Evolutionary conservation across 208 protist species (phyloP), one percentile per base, ranked within the genome.

Genomic region (Ichthyophonus hoferi): DNA sequence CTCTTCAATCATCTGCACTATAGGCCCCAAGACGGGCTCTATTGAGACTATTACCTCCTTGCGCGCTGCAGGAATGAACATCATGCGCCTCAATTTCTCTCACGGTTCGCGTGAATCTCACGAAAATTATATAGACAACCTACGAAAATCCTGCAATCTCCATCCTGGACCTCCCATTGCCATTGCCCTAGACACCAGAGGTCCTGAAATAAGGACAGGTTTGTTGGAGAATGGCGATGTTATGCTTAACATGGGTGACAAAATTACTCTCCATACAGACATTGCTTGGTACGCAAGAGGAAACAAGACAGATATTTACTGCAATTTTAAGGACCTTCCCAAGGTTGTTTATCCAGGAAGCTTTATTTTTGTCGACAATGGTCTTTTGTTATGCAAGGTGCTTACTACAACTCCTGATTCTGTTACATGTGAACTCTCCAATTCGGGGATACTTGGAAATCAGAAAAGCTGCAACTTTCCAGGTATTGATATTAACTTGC

Each of bases 81-180:
- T 98, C 35, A 96, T 96, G 31, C 94, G 98, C 86, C 96, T 98
- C 92, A 99, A 99, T 94, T 99, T 99, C 91, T 99, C 97, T 39
- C 98, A 99, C 91, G 98, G 97, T 77, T 95, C 93, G 43, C 94
- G 99, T 90, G 97, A 98, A 7, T 98, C 96, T 92, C 97, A 99
- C 93, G 94, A 93, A 82, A 90, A 87, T 58, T 97, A 97, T 3
- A 97, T 99, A 89, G 94, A 96, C 90, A 98, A 98, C 91, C 92
- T 98, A 77, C 96, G 97, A 85, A 83, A 95, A 87, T 95, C 95
- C 1, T 90, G 88, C 1, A 79, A 87, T 17, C 17, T 77, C 24
- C 93, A 94, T 31, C 94, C 96, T 83, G 93, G 95, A 42, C 88
- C 94, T 41, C 95, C 95, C 87, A 94, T 98, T 88, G 97, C 94